A percentile compares a stretch with the other conserved stretches of the same genome.
These are phyloP conservation scores for Diospyros kaki DNA, from an alignment of 148 eudicot species.

Conservation along the genomic window DNA sequence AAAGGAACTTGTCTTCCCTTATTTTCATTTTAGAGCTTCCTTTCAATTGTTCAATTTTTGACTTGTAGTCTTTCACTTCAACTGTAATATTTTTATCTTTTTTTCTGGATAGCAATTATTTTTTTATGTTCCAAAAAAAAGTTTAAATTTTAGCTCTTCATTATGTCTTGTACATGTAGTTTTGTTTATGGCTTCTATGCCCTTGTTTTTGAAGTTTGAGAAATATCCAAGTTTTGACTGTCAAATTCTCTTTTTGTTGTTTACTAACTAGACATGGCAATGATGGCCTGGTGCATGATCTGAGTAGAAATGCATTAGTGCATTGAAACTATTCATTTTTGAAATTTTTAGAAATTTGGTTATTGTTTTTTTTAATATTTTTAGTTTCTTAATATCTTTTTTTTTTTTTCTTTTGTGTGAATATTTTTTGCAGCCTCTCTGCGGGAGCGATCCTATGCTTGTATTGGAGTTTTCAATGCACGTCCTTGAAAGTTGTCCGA, in stretches of 20 bases:
- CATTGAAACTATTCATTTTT: neutral
- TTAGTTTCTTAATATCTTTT: no score
- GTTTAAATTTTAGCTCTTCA: slow-evolving; percentile 3
- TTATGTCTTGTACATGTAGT: neutral
- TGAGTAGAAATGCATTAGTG: neutral
- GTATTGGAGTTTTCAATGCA: slow-evolving; percentile 93
- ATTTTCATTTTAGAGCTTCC: neutral
- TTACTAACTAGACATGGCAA: neutral
- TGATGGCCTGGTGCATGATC: neutral
- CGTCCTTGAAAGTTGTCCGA: slow-evolving; percentile 87
- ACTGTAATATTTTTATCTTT: neutral
- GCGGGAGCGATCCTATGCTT: slow-evolving; percentile 87
- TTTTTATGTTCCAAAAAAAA: neutral
- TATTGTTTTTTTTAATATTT: neutral
- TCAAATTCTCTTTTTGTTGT: neutral
- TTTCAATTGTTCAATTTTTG: neutral
- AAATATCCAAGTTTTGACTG: neutral
- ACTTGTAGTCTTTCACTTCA: neutral
- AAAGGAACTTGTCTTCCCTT: neutral
- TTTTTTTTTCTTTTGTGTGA: neutral
- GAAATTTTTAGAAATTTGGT: neutral
- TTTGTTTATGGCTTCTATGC: neutral
- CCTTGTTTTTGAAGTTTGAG: neutral
- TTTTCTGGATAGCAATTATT: no score
- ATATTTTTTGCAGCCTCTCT: slow-evolving; percentile 87